These are phyloP conservation scores for Ceratocystis alfenasii DNA, from an alignment of 2,329 filamentous ascomycete species.

Conservation along the genomic window DNA sequence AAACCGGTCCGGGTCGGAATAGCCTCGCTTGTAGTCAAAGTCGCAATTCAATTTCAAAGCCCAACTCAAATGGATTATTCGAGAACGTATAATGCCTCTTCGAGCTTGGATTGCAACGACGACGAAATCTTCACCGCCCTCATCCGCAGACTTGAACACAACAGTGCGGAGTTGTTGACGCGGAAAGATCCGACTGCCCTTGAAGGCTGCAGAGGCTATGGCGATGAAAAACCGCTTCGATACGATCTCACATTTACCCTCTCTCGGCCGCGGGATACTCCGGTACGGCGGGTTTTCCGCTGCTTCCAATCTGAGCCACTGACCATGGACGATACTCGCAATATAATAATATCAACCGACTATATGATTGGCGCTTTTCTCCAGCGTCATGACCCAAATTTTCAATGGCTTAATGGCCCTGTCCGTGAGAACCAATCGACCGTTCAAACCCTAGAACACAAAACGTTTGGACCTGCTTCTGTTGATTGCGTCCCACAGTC, in stretches of 20 bases:
- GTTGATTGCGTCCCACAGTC: slow-evolving; percentile 37
- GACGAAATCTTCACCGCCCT: slow-evolving; percentile 39
- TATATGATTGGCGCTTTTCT: slow-evolving; percentile 41
- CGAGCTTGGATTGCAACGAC: slow-evolving; percentile 32
- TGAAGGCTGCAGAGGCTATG: slow-evolving; percentile 29
- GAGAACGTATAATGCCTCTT: slow-evolving; percentile 38
- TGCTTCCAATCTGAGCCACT: slow-evolving; percentile 41
- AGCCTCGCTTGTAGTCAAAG: slow-evolving; percentile 32
- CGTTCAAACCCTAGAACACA: slow-evolving; percentile 33
- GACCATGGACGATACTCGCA: slow-evolving; percentile 35
- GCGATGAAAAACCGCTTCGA: slow-evolving; percentile 34
- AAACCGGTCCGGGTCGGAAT: slow-evolving; percentile 12
- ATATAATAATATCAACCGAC: slow-evolving; percentile 39
- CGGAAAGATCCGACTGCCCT: slow-evolving; percentile 40
- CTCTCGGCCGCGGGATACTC: slow-evolving; percentile 28
- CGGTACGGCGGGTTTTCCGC: slow-evolving; percentile 34
- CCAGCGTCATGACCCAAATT: slow-evolving; percentile 38
- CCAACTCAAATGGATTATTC: slow-evolving; percentile 35
- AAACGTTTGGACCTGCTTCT: slow-evolving; percentile 34
- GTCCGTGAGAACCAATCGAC: slow-evolving; percentile 32
- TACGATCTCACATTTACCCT: slow-evolving; percentile 41
- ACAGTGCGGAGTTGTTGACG: slow-evolving; percentile 42
- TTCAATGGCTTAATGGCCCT: slow-evolving; percentile 37
- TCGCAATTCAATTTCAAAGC: slow-evolving; percentile 37
- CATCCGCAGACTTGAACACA: slow-evolving; percentile 41